Conservation (phyloP, 352 stramenopile species). For the Globisporangium ultimum region DNA sequence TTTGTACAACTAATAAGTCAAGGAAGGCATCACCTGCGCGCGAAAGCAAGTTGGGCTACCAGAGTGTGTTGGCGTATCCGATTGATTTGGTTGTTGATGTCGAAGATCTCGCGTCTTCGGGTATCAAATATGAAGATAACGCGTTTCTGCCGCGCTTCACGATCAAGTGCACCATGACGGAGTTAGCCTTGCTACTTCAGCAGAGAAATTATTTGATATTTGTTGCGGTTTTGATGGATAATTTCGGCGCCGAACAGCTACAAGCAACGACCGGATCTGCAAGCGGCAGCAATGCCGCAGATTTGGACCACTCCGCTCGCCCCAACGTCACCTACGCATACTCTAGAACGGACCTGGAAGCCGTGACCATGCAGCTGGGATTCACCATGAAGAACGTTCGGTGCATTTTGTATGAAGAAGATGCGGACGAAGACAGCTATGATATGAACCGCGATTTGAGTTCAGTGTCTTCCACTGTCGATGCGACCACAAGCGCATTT, state of each 20-base stretch:
- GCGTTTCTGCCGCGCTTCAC: conserved; percentile 60
- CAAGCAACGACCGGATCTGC: conserved; percentile 12
- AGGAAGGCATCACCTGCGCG: conserved; percentile 3
- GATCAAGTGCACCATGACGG: conserved; percentile 30
- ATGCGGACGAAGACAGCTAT: conserved; percentile 1
- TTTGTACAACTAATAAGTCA: conserved; percentile 23
- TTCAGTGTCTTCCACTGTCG: background rate
- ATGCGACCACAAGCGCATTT: conserved; percentile 1
- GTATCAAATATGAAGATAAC: conserved; percentile 28
- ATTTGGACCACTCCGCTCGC: conserved; percentile 30
- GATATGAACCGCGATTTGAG: background rate
- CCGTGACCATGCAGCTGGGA: conserved; percentile 54
- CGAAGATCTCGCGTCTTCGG: conserved; percentile 60
- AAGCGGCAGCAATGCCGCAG: background rate
- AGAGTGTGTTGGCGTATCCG: conserved; percentile 28
- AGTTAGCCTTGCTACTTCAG: conserved; percentile 22
- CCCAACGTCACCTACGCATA: conserved; percentile 73
- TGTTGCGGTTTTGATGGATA: conserved; percentile 60
- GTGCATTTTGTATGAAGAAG: conserved; percentile 41
- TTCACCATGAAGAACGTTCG: conserved; percentile 59
- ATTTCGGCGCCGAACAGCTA: conserved; percentile 70
- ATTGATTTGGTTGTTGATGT: conserved; percentile 60
- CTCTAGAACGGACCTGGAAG: conserved; percentile 59
- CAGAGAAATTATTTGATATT: conserved; percentile 54
- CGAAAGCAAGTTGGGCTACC: background rate